These are phyloP conservation scores for Metschnikowia sp. DNA, from an alignment of 805 yeast species.

Conservation along the genomic window DNA sequence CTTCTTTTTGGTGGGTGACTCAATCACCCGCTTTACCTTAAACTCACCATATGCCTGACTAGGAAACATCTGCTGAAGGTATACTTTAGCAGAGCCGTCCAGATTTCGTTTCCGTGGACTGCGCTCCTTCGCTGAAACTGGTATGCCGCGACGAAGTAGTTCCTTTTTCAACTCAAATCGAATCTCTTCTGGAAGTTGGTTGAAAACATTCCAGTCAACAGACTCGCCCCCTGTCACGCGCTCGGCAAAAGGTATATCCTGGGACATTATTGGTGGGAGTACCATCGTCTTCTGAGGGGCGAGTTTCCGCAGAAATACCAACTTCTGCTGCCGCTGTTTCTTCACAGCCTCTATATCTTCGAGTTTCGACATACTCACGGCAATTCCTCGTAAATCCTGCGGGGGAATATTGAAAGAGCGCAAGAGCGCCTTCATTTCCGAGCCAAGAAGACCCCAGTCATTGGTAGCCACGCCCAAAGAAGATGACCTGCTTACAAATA, in stretches of 20 bases:
- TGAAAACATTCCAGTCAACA: constrained; percentile 65
- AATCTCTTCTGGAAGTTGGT: constrained; percentile 62
- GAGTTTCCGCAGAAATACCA: constrained; percentile 6
- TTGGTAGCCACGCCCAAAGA: constrained; percentile 59
- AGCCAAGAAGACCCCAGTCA: constrained; percentile 56
- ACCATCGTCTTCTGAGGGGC: background rate
- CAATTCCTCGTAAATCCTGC: constrained; percentile 71
- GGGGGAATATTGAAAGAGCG: constrained; percentile 59
- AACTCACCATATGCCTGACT: constrained; percentile 27
- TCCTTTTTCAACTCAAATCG: constrained; percentile 59
- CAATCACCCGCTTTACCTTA: constrained; percentile 31
- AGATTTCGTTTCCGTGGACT: constrained; percentile 3
- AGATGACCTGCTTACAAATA: constrained; percentile 54
- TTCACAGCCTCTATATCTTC: constrained; percentile 31
- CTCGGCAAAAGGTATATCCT: constrained; percentile 14
- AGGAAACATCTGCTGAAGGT: constrained; percentile 38
- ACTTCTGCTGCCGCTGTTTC: constrained; percentile 13
- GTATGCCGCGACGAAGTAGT: constrained; percentile 41
- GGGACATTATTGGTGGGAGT: constrained; percentile 3
- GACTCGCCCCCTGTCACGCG: constrained; percentile 19
- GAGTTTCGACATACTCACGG: constrained; percentile 64
- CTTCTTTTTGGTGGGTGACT: constrained; percentile 24
- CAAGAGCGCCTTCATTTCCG: constrained; percentile 56
- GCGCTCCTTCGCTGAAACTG: constrained; percentile 16
- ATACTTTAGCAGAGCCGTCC: constrained; percentile 21